phyloP scores from a whole-genome alignment of 352 stramenopile species.

The Pythium guiyangense region DNA sequence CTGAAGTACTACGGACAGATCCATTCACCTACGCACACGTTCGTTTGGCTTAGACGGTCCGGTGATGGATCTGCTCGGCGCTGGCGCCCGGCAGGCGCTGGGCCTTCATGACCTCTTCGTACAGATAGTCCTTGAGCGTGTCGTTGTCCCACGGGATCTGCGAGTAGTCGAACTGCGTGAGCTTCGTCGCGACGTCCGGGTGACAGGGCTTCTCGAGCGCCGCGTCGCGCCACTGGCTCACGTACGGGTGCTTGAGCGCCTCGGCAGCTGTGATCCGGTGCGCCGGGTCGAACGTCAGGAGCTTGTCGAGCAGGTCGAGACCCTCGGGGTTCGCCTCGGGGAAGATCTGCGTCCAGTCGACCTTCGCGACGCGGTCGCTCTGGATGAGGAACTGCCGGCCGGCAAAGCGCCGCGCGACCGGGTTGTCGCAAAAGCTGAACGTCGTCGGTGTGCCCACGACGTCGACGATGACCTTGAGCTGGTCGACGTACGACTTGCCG shows the following conservation, averaged over 20 bases:
- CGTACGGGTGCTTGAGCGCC: conserved; percentile 87
- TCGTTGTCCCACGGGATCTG: conserved; percentile 67
- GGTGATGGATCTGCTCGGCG: background rate
- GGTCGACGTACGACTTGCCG: conserved; percentile 83
- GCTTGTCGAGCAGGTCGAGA: conserved; percentile 79
- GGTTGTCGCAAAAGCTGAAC: conserved; percentile 86
- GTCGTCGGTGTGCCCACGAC: conserved; percentile 80
- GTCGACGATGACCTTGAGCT: conserved; percentile 85
- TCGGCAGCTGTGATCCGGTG: conserved; percentile 83
- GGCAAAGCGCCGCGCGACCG: conserved; percentile 73
- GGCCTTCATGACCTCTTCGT: conserved; percentile 80
- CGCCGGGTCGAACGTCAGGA: conserved; percentile 86
- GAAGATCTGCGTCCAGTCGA: conserved; percentile 76
- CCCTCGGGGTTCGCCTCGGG: conserved; percentile 81
- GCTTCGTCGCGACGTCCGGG: conserved; percentile 39
- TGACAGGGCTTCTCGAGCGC: conserved; percentile 54
- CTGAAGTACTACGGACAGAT: too few species aligned
- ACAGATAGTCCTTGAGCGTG: conserved; percentile 74
- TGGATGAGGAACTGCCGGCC: conserved; percentile 79
- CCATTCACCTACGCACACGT: background rate
- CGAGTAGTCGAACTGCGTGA: conserved; percentile 74
- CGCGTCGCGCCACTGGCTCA: conserved; percentile 78
- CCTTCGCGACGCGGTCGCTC: conserved; percentile 61
- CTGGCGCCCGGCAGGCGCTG: conserved; percentile 16
- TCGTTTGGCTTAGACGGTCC: conserved; percentile 3